These are phyloP conservation scores for Luzula sylvatica DNA, from an alignment of 176 grass and related monocot species.

Conservation along the genomic window DNA sequence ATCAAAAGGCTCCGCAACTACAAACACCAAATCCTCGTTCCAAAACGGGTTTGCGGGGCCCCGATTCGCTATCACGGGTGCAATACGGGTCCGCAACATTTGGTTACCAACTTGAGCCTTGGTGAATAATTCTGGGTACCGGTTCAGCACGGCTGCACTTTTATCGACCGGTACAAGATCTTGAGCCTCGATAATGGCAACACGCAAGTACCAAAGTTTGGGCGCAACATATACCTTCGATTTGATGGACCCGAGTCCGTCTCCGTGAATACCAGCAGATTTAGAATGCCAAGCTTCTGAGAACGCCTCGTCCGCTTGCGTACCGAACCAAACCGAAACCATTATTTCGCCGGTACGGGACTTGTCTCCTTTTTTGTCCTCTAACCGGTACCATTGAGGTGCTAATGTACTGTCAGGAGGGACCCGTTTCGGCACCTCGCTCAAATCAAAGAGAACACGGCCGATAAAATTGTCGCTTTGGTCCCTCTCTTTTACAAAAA, in stretches of 20 bases:
- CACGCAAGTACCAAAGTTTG: conserved; percentile 87
- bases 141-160: conserved; percentile 18
- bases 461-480: conserved; percentile 62
- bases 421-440: conserved; percentile 64
- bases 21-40: conserved; percentile 88
- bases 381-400: conserved; percentile 81
- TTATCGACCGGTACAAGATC: conserved; percentile 53
- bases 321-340: conserved; percentile 74
- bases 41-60: conserved; percentile 56
- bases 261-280: conserved; percentile 62
- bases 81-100: conserved; percentile 46
- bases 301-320: conserved; percentile 89
- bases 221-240: conserved; percentile 87
- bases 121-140: conserved; percentile 62
- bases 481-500: conserved; percentile 51
- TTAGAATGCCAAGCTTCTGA: conserved; percentile 88
- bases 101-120: conserved; percentile 62
- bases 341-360: conserved; percentile 41
- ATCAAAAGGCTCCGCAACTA: conserved; percentile 84
- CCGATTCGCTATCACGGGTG: conserved; percentile 26
- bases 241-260: conserved; percentile 74
- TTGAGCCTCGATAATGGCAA: conserved; percentile 60
- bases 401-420: conserved; percentile 84
- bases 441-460: conserved; percentile 71
- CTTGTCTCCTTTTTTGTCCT: conserved; percentile 62